phyloP scores from a whole-genome alignment of 2,329 filamentous ascomycete species.

The Arthroderma sp. region DNA sequence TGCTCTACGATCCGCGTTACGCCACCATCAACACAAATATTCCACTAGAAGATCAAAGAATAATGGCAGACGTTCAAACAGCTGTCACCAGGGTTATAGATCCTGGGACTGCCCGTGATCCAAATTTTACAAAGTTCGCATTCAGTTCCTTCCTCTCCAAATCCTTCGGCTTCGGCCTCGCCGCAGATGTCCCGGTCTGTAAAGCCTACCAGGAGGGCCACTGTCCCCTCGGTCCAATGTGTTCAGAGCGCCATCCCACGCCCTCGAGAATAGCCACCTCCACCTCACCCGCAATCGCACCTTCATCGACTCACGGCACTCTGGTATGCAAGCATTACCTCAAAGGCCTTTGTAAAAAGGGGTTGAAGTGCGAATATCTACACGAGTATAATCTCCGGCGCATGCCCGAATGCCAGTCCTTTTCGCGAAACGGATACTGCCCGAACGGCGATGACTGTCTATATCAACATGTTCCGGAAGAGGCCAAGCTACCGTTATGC shows the following conservation, averaged over 20 bases:
- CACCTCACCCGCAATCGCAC: constrained; percentile 29
- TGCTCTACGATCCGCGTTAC: too few relatives aligned
- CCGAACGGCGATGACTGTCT: constrained; percentile 94
- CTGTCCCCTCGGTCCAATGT: constrained; percentile 72
- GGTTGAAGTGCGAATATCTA: constrained; percentile 89
- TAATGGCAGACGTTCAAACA: constrained; percentile 23
- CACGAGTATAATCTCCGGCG: constrained; percentile 97
- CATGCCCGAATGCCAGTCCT: constrained; percentile 98
- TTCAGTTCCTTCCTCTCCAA: constrained; percentile 75
- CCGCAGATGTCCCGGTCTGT: constrained; percentile 66
- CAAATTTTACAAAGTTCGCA: constrained; percentile 53
- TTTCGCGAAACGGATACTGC: constrained; percentile 84
- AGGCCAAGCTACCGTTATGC: constrained; percentile 65
- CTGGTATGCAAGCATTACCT: constrained; percentile 99
- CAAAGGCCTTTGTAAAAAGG: constrained; percentile 93
- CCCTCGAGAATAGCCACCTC: constrained; percentile 32
- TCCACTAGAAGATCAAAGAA: too few relatives aligned
- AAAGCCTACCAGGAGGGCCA: constrained; percentile 74
- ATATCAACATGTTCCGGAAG: constrained; percentile 78
- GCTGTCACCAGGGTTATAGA: constrained; percentile 24
- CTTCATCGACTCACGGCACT: constrained; percentile 32
- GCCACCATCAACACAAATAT: too few relatives aligned
- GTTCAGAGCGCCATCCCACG: constrained; percentile 66
- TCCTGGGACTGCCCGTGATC: constrained; percentile 23
- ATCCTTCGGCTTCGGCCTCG: constrained; percentile 73